phyloP scores from a whole-genome alignment of 768 basidiomycete species.

The Lactarius hatsudake region DNA sequence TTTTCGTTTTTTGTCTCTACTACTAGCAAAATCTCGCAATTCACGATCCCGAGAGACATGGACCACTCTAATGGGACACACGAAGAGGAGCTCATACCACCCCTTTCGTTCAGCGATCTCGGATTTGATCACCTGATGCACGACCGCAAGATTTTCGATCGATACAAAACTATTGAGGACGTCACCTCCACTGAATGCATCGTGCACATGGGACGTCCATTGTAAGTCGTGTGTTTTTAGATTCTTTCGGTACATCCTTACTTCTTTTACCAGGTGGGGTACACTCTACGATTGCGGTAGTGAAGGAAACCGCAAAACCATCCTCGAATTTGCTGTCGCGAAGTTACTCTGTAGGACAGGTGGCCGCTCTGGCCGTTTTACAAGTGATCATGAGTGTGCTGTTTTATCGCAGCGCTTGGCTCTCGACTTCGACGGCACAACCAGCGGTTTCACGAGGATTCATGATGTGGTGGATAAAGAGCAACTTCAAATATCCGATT shows the following conservation, averaged over 20 bases:
- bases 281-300: background rate
- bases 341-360: background rate
- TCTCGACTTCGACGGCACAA: background rate
- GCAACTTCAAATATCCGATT: too few relatives aligned
- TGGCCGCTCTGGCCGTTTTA: rapidly evolving
- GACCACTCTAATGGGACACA: too few relatives aligned
- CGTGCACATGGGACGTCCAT: background rate
- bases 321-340: background rate
- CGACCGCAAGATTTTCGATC: background rate
- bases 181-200: background rate
- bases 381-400: background rate
- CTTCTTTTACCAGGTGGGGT: background rate
- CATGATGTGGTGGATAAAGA: too few relatives aligned
- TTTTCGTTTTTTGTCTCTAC: background rate
- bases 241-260: background rate
- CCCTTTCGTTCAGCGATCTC: background rate
- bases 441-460: background rate
- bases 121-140: constrained; percentile 3
- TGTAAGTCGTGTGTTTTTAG: background rate
- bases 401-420: background rate
- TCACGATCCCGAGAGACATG: background rate
- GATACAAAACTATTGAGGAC: background rate
- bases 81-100: too few relatives aligned
- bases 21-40: background rate
- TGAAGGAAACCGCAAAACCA: too few relatives aligned